A percentile compares a stretch with the other conserved stretches of the same genome.
phyloP scores from a whole-genome alignment of 176 grass and related monocot genomes.

The Tillandsia fasciculata region DNA sequence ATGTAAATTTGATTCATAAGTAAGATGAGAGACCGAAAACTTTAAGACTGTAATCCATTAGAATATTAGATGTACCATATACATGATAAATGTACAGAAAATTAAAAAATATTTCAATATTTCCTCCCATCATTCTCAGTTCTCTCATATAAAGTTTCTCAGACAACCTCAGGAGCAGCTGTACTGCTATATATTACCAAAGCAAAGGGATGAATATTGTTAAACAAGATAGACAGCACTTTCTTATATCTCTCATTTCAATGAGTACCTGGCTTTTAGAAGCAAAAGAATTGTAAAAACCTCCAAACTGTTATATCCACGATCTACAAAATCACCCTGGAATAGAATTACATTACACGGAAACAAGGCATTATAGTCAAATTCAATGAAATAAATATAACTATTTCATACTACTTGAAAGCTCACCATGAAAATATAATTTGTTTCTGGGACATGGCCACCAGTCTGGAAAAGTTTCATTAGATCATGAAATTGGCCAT shows the following conservation, averaged over 20 bases:
- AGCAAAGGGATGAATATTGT: too few species aligned
- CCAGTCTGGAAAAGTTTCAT: conserved; percentile 99
- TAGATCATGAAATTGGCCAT: conserved; percentile 96
- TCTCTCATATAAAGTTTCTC: too few species aligned
- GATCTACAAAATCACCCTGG: conserved; percentile 99
- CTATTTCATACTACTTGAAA: not conserved
- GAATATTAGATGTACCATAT: too few species aligned
- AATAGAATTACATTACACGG: not conserved
- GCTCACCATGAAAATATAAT: conserved; percentile 97
- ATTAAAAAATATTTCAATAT: too few species aligned
- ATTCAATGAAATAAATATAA: not conserved
- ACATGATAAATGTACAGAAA: too few species aligned
- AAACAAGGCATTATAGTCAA: not conserved
- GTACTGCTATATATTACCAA: too few species aligned
- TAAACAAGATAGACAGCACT: not conserved
- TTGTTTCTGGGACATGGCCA: conserved; percentile 94
- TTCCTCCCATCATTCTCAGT: too few species aligned
- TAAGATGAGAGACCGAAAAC: too few species aligned
- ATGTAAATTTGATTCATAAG: too few species aligned
- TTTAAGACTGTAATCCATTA: too few species aligned
- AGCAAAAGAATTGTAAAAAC: conserved; percentile 96
- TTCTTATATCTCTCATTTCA: too few species aligned
- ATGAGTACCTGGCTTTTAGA: conserved; percentile 88
- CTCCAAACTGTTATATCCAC: conserved; percentile 95
- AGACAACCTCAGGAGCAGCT: too few species aligned